Percentiles rank a stretch among this genome's conserved stretches.
These are phyloP conservation scores for Sclerospora graminicola DNA, from an alignment of 352 stramenopile species.

Conservation along the genomic window DNA sequence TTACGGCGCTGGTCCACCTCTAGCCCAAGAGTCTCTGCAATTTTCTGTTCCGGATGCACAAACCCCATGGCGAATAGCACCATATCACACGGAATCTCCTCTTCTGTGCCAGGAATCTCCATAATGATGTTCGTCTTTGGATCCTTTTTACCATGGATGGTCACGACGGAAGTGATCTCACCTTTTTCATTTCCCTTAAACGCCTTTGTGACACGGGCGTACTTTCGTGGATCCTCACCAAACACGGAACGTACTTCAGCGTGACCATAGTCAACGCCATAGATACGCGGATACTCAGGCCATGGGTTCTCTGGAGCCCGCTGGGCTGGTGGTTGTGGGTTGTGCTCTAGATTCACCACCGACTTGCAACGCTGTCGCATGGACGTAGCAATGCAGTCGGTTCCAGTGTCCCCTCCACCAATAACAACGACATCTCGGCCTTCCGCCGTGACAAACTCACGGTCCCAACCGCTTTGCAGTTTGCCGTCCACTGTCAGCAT, in stretches of 20 bases:
- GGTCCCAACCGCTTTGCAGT: slow-evolving; percentile 93
- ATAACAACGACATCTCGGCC: slow-evolving; percentile 98
- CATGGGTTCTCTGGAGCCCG: slow-evolving; percentile 93
- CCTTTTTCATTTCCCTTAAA: slow-evolving; percentile 69
- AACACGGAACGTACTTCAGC: slow-evolving; percentile 90
- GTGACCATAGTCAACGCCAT: slow-evolving; percentile 97
- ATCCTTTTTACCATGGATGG: slow-evolving; percentile 35
- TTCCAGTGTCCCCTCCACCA: slow-evolving; percentile 94
- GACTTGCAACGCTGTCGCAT: slow-evolving; percentile 96
- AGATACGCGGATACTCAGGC: slow-evolving; percentile 96
- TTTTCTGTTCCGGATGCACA: slow-evolving; percentile 87
- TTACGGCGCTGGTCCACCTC: slow-evolving; percentile 93
- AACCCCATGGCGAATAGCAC: slow-evolving; percentile 98
- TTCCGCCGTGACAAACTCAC: slow-evolving; percentile 92
- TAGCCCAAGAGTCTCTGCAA: slow-evolving; percentile 83
- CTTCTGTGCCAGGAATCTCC: slow-evolving; percentile 79
- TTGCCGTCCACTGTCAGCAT: slow-evolving; percentile 92
- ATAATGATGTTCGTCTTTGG: slow-evolving; percentile 66
- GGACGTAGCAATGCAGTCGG: slow-evolving; percentile 97
- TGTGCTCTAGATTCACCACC: slow-evolving; percentile 95
- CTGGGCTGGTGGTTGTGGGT: slow-evolving; percentile 84
- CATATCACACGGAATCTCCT: slow-evolving; percentile 90
- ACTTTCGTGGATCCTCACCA: slow-evolving; percentile 84
- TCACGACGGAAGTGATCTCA: slow-evolving; percentile 74
- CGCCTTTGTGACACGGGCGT: slow-evolving; percentile 61